These are phyloP conservation scores for Takashimella tepidaria DNA, from an alignment of 1,284 basidiomycete genomes.

Conservation along the genomic window DNA sequence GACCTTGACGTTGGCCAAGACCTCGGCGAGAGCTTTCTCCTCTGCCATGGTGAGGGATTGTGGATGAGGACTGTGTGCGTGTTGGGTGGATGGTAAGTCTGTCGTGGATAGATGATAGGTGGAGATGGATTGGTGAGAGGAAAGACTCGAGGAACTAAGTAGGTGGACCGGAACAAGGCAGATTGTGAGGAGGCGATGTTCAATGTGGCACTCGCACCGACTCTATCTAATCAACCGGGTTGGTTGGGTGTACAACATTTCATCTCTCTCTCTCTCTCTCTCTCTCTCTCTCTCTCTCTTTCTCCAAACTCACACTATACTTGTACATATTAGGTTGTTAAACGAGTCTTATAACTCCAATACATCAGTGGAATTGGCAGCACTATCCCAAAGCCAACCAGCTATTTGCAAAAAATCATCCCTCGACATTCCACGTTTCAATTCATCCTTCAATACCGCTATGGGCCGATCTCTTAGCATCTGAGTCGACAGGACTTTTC, in stretches of 20 bases:
- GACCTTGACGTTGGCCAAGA: slow-evolving; percentile 68
- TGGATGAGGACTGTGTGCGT: neutral
- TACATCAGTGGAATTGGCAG: neutral
- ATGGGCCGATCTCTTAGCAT: neutral
- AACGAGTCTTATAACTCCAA: no score
- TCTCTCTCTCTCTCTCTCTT: no score
- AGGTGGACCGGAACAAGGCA: no score
- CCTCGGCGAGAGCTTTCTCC: slow-evolving; percentile 43
- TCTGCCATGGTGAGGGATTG: slow-evolving; percentile 14
- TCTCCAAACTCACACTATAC: no score
- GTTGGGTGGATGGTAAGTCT: neutral
- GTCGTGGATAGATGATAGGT: neutral
- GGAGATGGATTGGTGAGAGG: no score
- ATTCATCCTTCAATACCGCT: neutral
- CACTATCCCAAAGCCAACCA: neutral
- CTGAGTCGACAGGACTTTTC: neutral
- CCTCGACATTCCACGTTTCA: neutral
- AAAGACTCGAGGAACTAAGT: no score
- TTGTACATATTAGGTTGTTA: no score
- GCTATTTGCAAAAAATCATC: neutral
- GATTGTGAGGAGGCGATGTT: neutral
- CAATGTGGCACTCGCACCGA: neutral
- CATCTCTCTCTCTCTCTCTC: no score
- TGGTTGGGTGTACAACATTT: no score
- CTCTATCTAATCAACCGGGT: no score